Evolutionary conservation across 192 early-diverging fungal species (phyloP), one percentile per base, ranked within the genome.

Genomic region (Backusella australiensis): DNA sequence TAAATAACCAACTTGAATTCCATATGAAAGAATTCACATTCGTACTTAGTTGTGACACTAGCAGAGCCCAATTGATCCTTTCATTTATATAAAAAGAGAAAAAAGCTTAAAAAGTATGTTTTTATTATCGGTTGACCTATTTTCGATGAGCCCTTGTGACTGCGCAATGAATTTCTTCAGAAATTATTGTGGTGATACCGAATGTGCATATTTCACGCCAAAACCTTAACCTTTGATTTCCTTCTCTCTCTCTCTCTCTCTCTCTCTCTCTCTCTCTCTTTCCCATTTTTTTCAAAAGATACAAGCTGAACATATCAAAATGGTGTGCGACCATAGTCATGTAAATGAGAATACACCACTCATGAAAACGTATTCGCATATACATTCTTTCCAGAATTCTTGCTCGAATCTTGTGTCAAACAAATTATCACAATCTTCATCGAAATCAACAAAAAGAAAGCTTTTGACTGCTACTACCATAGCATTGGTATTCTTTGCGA

Each of bases 401-500:
- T 79, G 78, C 67, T 72, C 74, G 19, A 79, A 79, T 44, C 52
- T 75, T 11, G 65, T 19, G 11, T 36, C 78, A 29, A 79, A 79
- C 21, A 39, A 70, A 29, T 23, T 59, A 59, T 26, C 53, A 59
- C 36, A 35, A 7, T 34, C 32, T 12, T 46, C 26, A 8, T 32
- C 39, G 14, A 56, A 26, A 23, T 77, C 73, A 14, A 81, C 80
- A 38, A 86, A 85, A 69, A 69, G 71, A 21, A 82, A 84, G 36
- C 82, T 93, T 38, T 66, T 85, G 56, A 85, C 88, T 65, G 92
- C 91, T 2, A 86, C 86, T 34, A 79, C 56, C 9, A 75, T 93
- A 29, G 90, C 90, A 26, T 80, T 88, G 21, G 36, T 84, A 0
- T 94, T 94, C 72, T 93, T 94, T 83, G 32, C 78, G 15, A 84